These are phyloP conservation scores for Backusella parvicylindrica DNA, from an alignment of 192 early-diverging fungal genomes.

Conservation along the genomic window DNA sequence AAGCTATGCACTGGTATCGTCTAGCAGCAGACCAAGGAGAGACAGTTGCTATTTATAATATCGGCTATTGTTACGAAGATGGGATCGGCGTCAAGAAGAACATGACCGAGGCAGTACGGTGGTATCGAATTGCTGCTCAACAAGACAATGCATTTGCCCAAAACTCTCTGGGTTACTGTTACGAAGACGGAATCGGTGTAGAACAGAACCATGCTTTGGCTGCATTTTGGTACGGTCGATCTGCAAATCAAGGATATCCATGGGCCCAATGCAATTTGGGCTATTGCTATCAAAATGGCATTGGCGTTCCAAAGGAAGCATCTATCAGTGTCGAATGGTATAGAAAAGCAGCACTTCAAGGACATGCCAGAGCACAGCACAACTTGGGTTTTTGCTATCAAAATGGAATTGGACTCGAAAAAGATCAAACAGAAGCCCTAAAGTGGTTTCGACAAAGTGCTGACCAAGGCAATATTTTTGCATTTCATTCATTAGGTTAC, in stretches of 20 bases:
- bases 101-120: slow-evolving; percentile 50
- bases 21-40: slow-evolving; percentile 52
- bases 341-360: slow-evolving; percentile 54
- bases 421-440: slow-evolving; percentile 45
- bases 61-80: slow-evolving; percentile 58
- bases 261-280: slow-evolving; percentile 69
- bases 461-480: slow-evolving; percentile 52
- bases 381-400: slow-evolving; percentile 79
- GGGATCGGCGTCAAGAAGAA: slow-evolving; percentile 56
- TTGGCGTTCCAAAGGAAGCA: slow-evolving; percentile 60
- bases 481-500: slow-evolving; percentile 57
- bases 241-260: slow-evolving; percentile 51
- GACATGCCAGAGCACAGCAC: slow-evolving; percentile 75
- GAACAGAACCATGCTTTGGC: slow-evolving; percentile 47
- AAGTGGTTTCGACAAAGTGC: slow-evolving; percentile 48
- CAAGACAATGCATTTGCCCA: slow-evolving; percentile 74
- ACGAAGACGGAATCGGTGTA: slow-evolving; percentile 74
- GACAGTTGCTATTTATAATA: slow-evolving; percentile 51
- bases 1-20: slow-evolving; percentile 63
- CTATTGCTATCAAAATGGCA: slow-evolving; percentile 85
- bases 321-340: slow-evolving; percentile 60
- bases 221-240: slow-evolving; percentile 53
- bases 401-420: slow-evolving; percentile 71
- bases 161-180: slow-evolving; percentile 77
- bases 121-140: slow-evolving; percentile 60